Percentiles rank a stretch among this genome's conserved stretches.
phyloP scores from a whole-genome alignment of 768 basidiomycete species.

The Boletellus ananiceps region DNA sequence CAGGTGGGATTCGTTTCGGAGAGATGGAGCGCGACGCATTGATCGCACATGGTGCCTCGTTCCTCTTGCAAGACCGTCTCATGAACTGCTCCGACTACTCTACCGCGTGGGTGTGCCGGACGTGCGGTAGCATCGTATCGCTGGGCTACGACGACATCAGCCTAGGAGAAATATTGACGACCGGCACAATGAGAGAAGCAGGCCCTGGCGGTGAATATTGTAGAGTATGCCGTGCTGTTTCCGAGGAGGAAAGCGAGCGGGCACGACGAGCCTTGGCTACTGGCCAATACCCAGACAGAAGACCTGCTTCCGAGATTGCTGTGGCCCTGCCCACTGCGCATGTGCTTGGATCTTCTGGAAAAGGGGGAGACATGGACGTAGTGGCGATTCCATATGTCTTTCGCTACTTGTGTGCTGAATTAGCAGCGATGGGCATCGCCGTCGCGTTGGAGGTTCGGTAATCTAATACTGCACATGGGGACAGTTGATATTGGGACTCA shows the following conservation, averaged over 20 bases:
- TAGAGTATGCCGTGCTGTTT: constrained; percentile 78
- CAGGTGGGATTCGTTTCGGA: constrained; percentile 98
- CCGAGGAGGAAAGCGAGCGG: constrained; percentile 58
- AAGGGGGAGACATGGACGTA: constrained; percentile 86
- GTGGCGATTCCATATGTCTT: constrained; percentile 96
- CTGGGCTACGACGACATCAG: constrained; percentile 90
- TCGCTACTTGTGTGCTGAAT: constrained; percentile 88
- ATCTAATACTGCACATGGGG: neutral
- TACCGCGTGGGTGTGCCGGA: constrained; percentile 97
- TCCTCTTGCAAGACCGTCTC: constrained; percentile 94
- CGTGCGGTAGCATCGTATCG: constrained; percentile 92
- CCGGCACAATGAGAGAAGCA: constrained; percentile 49
- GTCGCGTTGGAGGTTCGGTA: constrained; percentile 75
- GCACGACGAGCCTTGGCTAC: constrained; percentile 58
- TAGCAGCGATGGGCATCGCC: constrained; percentile 98
- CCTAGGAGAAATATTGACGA: constrained; percentile 56
- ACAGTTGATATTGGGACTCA: neutral
- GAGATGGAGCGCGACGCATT: constrained; percentile 99
- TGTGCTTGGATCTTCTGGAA: constrained; percentile 51
- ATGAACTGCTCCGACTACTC: constrained; percentile 99
- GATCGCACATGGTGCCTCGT: constrained; percentile 97
- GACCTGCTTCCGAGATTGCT: constrained; percentile 46
- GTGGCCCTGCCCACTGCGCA: constrained; percentile 67
- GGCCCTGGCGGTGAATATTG: constrained; percentile 92
- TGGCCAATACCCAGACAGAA: constrained; percentile 43